phyloP scores from a whole-genome alignment of 352 stramenopile genomes.

The Pythium apleroticum region DNA sequence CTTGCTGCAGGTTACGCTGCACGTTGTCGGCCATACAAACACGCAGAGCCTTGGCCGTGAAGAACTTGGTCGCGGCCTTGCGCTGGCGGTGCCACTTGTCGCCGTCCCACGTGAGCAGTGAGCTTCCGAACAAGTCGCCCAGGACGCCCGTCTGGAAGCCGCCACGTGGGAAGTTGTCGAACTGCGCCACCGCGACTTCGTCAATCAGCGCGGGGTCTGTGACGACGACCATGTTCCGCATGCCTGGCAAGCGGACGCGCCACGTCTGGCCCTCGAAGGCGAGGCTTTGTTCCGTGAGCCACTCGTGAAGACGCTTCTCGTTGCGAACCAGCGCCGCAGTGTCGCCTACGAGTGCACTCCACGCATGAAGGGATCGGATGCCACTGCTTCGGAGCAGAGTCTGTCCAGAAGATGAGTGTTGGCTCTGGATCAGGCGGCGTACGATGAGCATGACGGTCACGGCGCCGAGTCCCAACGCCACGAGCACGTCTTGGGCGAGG shows the following conservation, averaged over 20 bases:
- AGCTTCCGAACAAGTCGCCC: slow-evolving; percentile 18
- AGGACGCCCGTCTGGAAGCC: slow-evolving; percentile 6
- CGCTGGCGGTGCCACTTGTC: slow-evolving; percentile 30
- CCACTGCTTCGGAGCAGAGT: not conserved
- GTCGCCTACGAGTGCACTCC: slow-evolving; percentile 33
- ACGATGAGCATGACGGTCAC: not conserved
- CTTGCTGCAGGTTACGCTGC: slow-evolving; percentile 4
- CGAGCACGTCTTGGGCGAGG: not conserved
- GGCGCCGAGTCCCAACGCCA: not conserved
- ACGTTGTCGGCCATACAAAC: slow-evolving; percentile 15
- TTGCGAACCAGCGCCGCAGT: slow-evolving; percentile 31
- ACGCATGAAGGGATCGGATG: not conserved
- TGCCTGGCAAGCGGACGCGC: slow-evolving; percentile 19
- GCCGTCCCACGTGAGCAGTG: slow-evolving; percentile 27
- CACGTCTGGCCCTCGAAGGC: slow-evolving; percentile 21
- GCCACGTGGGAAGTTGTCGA: slow-evolving; percentile 31
- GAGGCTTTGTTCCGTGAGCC: slow-evolving; percentile 25
- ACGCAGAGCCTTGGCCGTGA: slow-evolving; percentile 27
- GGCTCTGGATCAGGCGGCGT: not conserved
- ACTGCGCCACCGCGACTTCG: slow-evolving; percentile 31
- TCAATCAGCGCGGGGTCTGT: slow-evolving; percentile 22
- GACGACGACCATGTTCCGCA: slow-evolving; percentile 21
- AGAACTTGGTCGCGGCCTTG: slow-evolving; percentile 28
- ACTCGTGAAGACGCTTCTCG: slow-evolving; percentile 41
- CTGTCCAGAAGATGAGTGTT: too few relatives aligned